Evolutionary conservation across 1,139 yeast species (phyloP).

Genomic region (Zygosaccharomyces sapae): DNA sequence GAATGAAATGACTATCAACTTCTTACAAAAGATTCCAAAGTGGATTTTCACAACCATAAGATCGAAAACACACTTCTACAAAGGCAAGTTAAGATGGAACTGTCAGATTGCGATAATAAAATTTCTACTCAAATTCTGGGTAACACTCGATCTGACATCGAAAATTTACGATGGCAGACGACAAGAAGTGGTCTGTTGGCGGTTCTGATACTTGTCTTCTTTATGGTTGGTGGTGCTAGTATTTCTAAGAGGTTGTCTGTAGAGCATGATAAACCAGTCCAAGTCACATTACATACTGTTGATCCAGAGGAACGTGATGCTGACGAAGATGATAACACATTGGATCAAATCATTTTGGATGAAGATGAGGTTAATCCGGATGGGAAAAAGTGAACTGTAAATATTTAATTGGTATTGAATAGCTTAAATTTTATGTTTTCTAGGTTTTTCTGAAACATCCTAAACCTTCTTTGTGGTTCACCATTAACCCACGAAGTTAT

Average conservation of each 20-base stretch:
- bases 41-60: slow-evolving; percentile 81
- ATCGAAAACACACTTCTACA: slow-evolving; percentile 79
- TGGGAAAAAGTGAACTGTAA: slow-evolving; percentile 3
- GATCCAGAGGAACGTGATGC: slow-evolving; percentile 32
- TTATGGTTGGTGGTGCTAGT: slow-evolving; percentile 48
- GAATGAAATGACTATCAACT: slow-evolving; percentile 61
- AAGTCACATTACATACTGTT: slow-evolving; percentile 32
- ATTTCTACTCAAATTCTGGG: slow-evolving; percentile 79
- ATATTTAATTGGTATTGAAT: slow-evolving; percentile 3
- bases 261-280: slow-evolving; percentile 31
- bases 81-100: slow-evolving; percentile 60
- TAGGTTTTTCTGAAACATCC: slow-evolving; percentile 50
- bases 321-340: slow-evolving; percentile 21
- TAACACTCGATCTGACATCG: slow-evolving; percentile 81
- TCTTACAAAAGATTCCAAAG: slow-evolving; percentile 69
- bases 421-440: slow-evolving; percentile 54
- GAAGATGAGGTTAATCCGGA: slow-evolving; percentile 1
- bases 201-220: slow-evolving; percentile 42
- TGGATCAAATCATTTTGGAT: slow-evolving; percentile 14
- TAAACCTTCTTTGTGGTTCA: slow-evolving; percentile 67
- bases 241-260: slow-evolving; percentile 39
- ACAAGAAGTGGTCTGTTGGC: slow-evolving; percentile 70
- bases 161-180: slow-evolving; percentile 86
- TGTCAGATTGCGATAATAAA: slow-evolving; percentile 82
- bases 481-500: slow-evolving; percentile 68